phyloP scores from a whole-genome alignment of 192 early-diverging fungal species.

The Gigaspora rosea region DNA sequence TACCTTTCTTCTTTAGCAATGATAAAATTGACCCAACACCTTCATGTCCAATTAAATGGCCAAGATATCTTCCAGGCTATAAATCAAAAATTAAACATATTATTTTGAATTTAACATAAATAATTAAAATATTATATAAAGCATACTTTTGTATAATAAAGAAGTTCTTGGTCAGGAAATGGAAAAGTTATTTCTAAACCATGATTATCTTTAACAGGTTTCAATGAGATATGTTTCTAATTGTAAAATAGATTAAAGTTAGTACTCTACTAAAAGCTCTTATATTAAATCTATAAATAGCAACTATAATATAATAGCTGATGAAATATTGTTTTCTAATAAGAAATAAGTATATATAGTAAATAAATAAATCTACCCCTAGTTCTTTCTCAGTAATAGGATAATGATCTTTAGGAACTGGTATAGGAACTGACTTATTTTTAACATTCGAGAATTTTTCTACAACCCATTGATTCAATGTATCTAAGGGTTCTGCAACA shows the following conservation, averaged over 20 bases:
- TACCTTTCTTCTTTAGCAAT: slow-evolving; percentile 74
- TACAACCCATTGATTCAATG: slow-evolving; percentile 82
- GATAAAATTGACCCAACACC: slow-evolving; percentile 85
- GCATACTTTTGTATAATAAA: slow-evolving; percentile 48
- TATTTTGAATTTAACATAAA: background rate
- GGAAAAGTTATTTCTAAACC: slow-evolving; percentile 82
- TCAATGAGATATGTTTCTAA: slow-evolving; percentile 68
- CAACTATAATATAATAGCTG: no score
- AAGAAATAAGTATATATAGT: no score
- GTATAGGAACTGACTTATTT: slow-evolving; percentile 72
- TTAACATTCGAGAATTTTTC: slow-evolving; percentile 75
- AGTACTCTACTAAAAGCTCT: background rate
- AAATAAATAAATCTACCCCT: slow-evolving; percentile 41
- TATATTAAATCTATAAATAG: no score
- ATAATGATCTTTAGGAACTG: slow-evolving; percentile 66
- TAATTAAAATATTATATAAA: background rate
- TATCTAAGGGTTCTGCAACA: slow-evolving; percentile 76
- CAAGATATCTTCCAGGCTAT: slow-evolving; percentile 76
- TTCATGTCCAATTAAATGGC: slow-evolving; percentile 93
- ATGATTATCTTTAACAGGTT: slow-evolving; percentile 84
- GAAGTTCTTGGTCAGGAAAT: slow-evolving; percentile 75
- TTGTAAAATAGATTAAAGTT: background rate
- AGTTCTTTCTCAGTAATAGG: slow-evolving; percentile 76
- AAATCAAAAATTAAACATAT: slow-evolving; percentile 24
- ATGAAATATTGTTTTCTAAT: no score